Base-by-base conservation (phyloP, 1,139 yeast species). In the Kluyveromyces marxianus region DNA sequence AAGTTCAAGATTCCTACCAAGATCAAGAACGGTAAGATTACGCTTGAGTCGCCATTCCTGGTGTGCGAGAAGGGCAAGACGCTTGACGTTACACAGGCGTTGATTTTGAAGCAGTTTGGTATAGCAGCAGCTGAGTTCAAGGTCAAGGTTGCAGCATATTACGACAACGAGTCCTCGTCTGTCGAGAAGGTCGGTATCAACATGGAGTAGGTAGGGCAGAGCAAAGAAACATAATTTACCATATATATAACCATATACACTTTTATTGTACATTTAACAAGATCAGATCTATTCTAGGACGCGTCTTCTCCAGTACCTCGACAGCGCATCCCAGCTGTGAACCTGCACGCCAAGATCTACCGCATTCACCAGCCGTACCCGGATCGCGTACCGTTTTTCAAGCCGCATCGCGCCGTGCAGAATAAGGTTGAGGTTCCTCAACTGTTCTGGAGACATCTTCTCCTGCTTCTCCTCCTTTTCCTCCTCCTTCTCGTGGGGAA, bases 81-180 rank as follows among this genome's bases (percentile, higher is more conserved):
- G 35, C 75, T 94, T 54, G 95, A 89, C 67, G 94, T 90, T 48
- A 84, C 87, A 62, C 95, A 94, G 70, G 95, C 97, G 31, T 76
- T 92, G 58, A 79, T 92, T 49, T 75, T 92, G 66, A 94, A 94
- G 69, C 94, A 88, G 61, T 94, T 92, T 67, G 99, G 99, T 60
- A 79, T 92, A 49, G 97, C 97, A 28, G 88, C 90, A 48, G 77
- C 96, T 44, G 90, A 88, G 63, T 92, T 90, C 69, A 87, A 82
- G 66, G 92, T 92, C 48, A 76, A 79, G 57, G 71, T 84, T 52
- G 69, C 83, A 56, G 96, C 94, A 25, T 85, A 75, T 67, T 92
- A 85, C 64, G 79, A 82, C 61, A 76, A 74, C 50, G 85, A 82
- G 53, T 46, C 63, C 8, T 52, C 68, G 35, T 54, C 59, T 37